Evolutionary conservation across 257 asterid species (phyloP).

Genomic region (Forsythia viridissima): DNA sequence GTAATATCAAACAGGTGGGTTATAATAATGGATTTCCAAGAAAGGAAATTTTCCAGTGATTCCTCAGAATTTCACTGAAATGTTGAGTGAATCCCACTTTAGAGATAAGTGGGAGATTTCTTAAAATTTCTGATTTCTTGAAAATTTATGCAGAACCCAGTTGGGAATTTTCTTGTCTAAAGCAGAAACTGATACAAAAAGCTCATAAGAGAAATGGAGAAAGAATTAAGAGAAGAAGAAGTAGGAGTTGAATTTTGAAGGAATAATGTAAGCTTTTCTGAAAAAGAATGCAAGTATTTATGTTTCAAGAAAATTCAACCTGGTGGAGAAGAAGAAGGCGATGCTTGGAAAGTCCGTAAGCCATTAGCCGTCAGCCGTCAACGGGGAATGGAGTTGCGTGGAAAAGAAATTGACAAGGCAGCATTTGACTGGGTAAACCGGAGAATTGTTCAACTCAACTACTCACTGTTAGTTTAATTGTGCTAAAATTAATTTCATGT

Average conservation of each 20-base stretch:
- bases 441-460: not conserved
- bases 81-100: not conserved
- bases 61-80: not conserved
- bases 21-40: too few species aligned
- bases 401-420: constrained; percentile 17
- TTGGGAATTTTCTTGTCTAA: not conserved
- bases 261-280: not conserved
- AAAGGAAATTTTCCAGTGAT: too few species aligned
- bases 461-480: too few species aligned
- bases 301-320: not conserved
- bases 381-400: constrained; percentile 10
- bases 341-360: constrained; percentile 14
- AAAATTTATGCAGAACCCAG: not conserved
- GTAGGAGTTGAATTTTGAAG: too few species aligned
- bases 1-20: too few species aligned
- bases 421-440: constrained; percentile 21
- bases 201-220: not conserved
- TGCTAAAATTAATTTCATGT: too few species aligned
- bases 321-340: not conserved
- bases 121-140: not conserved
- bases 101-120: not conserved
- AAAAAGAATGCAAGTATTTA: not conserved
- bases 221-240: not conserved
- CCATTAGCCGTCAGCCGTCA: constrained; percentile 37
- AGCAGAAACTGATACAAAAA: not conserved